Evolutionary conservation across 2,329 filamentous ascomycete species (phyloP).

Genomic region (Pestalotiopsis sp.): DNA sequence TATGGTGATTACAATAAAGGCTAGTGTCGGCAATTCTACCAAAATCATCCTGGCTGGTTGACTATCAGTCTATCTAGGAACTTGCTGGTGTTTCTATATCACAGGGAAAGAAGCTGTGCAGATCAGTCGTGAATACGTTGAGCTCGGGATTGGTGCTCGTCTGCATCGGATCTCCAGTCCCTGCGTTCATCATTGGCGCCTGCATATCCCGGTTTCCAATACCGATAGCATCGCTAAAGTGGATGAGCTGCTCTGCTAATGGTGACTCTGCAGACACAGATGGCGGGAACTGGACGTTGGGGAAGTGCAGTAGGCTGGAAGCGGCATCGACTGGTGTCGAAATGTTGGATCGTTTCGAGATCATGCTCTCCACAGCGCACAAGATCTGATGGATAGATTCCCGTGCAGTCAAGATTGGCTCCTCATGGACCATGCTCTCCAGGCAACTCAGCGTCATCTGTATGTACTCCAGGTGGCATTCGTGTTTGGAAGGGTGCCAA

Average conservation of each 20-base stretch:
- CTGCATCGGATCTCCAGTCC: not conserved
- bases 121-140: conserved; percentile 29
- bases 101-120: conserved; percentile 25
- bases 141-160: conserved; percentile 19
- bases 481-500: conserved; percentile 26
- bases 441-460: conserved; percentile 24
- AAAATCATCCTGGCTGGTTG: not conserved
- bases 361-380: conserved; percentile 16
- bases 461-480: conserved; percentile 29
- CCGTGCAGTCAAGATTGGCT: conserved; percentile 18
- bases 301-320: not conserved
- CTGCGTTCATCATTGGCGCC: conserved; percentile 1
- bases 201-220: conserved; percentile 21
- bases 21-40: too few species aligned
- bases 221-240: not conserved
- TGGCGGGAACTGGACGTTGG: not conserved
- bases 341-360: not conserved
- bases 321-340: not conserved
- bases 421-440: conserved; percentile 21
- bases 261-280: not conserved
- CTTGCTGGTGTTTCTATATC: not conserved
- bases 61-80: not conserved
- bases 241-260: not conserved
- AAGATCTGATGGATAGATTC: conserved; percentile 21
- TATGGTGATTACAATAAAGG: too few species aligned